Evolutionary conservation across 345 rosid species (phyloP).

Genomic region (Bretschneidera sinensis): DNA sequence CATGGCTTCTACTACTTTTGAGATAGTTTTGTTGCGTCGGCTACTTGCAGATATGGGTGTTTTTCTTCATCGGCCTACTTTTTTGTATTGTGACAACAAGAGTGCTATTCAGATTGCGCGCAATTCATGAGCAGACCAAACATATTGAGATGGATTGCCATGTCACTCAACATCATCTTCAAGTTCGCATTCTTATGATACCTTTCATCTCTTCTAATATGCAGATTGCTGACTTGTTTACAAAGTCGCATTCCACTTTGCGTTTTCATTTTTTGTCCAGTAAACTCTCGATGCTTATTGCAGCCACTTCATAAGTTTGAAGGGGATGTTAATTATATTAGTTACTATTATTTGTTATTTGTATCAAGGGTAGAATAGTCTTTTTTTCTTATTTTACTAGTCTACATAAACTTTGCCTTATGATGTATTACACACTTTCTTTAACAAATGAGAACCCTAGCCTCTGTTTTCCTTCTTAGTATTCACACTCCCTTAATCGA

Average conservation of each 20-base stretch:
- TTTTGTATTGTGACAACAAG: background rate
- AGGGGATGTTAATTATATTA: too few species aligned
- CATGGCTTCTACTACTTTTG: background rate
- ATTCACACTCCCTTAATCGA: too few species aligned
- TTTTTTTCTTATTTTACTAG: too few species aligned
- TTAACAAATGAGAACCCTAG: too few species aligned
- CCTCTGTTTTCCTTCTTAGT: too few species aligned
- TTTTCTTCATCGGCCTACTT: background rate
- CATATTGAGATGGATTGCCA: background rate
- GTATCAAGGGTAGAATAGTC: too few species aligned
- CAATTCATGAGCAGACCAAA: background rate
- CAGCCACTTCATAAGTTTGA: background rate
- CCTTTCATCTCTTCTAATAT: background rate
- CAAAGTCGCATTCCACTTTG: background rate
- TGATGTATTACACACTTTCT: too few species aligned
- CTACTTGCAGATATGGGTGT: background rate
- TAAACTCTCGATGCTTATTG: slow-evolving; percentile 3
- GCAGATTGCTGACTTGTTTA: background rate
- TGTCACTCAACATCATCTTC: background rate
- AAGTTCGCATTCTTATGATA: background rate
- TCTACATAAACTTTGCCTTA: too few species aligned
- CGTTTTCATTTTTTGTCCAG: background rate
- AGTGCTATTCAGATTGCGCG: background rate
- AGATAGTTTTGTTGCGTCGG: slow-evolving; percentile 1
- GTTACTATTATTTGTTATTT: too few species aligned